These are phyloP conservation scores for Solanum sitiens DNA, from an alignment of 257 asterid genomes.

Conservation along the genomic window DNA sequence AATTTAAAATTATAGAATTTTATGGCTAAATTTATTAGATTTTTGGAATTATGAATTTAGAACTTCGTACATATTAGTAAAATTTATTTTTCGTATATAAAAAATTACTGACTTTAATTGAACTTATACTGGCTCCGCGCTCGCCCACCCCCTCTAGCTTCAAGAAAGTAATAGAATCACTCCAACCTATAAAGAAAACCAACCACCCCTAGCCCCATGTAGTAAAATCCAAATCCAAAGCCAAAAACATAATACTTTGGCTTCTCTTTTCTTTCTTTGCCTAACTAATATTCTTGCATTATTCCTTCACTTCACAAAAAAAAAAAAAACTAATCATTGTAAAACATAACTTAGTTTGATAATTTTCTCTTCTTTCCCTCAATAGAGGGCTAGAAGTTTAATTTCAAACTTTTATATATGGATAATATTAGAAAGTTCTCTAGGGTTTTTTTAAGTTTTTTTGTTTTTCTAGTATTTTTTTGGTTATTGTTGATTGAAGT, in stretches of 20 bases:
- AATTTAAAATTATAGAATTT: not conserved
- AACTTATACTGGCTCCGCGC: not conserved
- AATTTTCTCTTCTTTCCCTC: not conserved
- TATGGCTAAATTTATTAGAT: not conserved
- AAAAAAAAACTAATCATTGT: not conserved
- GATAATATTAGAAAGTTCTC: constrained; percentile 2
- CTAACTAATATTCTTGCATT: not conserved
- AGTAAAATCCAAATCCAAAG: constrained; percentile 6
- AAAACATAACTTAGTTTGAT: not conserved
- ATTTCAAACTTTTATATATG: constrained; percentile 1
- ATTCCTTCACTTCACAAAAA: not conserved
- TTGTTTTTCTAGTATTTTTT: constrained; percentile 19
- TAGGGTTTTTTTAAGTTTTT: constrained; percentile 18
- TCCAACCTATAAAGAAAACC: constrained; percentile 43
- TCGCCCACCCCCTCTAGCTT: constrained; percentile 9
- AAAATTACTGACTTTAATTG: not conserved
- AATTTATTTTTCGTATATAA: not conserved
- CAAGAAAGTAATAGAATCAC: constrained; percentile 41
- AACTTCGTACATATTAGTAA: not conserved
- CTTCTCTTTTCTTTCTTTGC: not conserved
- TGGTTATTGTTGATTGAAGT: constrained; percentile 21
- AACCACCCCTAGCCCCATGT: constrained; percentile 27
- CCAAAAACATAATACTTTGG: not conserved
- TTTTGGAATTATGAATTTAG: not conserved
- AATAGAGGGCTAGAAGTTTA: not conserved